Evolutionary conservation across 2,329 filamentous ascomycete genomes (phyloP).

Genomic region (Penicillium glabrum): DNA sequence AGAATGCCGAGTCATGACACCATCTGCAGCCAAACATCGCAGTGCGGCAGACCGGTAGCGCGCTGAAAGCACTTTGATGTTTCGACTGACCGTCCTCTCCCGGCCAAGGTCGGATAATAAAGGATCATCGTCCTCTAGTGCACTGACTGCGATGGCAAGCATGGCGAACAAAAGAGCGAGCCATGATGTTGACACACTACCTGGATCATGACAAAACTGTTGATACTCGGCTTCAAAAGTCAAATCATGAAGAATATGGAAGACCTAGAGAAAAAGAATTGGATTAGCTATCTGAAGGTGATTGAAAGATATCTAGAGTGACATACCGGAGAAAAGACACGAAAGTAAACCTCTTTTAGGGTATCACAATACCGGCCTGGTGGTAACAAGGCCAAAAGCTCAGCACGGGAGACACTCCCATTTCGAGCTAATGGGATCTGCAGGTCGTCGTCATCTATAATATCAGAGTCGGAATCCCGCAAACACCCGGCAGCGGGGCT

Average conservation of each 20-base stretch:
- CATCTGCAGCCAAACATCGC: constrained; percentile 40
- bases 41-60: constrained; percentile 40
- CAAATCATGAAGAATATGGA: constrained; percentile 44
- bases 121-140: constrained; percentile 37
- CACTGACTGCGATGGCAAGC: constrained; percentile 39
- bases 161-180: constrained; percentile 42
- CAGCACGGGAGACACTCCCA: constrained; percentile 23
- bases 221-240: constrained; percentile 42
- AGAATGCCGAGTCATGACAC: constrained; percentile 39
- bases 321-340: constrained; percentile 40
- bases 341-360: constrained; percentile 38
- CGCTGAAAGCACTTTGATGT: constrained; percentile 37
- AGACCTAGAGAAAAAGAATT: constrained; percentile 26
- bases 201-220: constrained; percentile 36
- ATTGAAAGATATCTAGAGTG: background rate
- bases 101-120: constrained; percentile 38
- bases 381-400: constrained; percentile 35
- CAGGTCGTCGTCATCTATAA: constrained; percentile 31
- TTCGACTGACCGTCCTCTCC: constrained; percentile 37
- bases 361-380: constrained; percentile 37
- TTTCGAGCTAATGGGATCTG: constrained; percentile 34
- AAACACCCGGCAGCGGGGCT: constrained; percentile 26
- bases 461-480: constrained; percentile 26
- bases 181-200: constrained; percentile 38
- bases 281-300: background rate